A percentile compares a stretch with the other conserved stretches of the same genome.
phyloP scores from a whole-genome alignment of 129 eudicot species.

The Logfia minima region DNA sequence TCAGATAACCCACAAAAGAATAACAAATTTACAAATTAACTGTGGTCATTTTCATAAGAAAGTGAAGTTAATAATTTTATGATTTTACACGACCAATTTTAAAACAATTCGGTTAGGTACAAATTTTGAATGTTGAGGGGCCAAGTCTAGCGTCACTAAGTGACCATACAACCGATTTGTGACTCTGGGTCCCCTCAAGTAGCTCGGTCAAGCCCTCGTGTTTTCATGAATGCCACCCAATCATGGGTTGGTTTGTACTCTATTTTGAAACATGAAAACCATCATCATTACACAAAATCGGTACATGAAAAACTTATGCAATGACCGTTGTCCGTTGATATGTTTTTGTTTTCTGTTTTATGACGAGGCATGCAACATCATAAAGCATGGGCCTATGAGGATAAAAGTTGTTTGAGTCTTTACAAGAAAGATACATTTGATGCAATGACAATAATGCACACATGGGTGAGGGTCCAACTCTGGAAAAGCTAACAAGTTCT shows the following conservation, averaged over 20 bases:
- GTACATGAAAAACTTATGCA: background rate
- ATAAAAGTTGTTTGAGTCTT: slow-evolving; percentile 38
- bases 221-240: slow-evolving; percentile 21
- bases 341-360: slow-evolving; percentile 21
- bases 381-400: slow-evolving; percentile 36
- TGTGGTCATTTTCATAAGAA: background rate
- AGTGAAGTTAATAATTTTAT: background rate
- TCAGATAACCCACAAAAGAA: background rate
- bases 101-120: background rate
- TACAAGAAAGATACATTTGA: slow-evolving; percentile 35
- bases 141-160: background rate
- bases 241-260: slow-evolving; percentile 1
- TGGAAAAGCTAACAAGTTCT: slow-evolving; percentile 31
- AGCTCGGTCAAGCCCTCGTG: slow-evolving; percentile 1
- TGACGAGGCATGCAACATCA: slow-evolving; percentile 30
- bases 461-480: slow-evolving; percentile 47
- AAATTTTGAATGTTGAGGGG: background rate
- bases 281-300: slow-evolving; percentile 7
- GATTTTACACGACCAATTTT: background rate
- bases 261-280: background rate
- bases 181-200: slow-evolving; percentile 12
- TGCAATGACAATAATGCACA: slow-evolving; percentile 42
- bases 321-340: background rate
- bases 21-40: background rate
- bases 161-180: background rate